These are phyloP conservation scores for Fusarium sp. DNA, from an alignment of 2,329 filamentous ascomycete species.

Conservation along the genomic window DNA sequence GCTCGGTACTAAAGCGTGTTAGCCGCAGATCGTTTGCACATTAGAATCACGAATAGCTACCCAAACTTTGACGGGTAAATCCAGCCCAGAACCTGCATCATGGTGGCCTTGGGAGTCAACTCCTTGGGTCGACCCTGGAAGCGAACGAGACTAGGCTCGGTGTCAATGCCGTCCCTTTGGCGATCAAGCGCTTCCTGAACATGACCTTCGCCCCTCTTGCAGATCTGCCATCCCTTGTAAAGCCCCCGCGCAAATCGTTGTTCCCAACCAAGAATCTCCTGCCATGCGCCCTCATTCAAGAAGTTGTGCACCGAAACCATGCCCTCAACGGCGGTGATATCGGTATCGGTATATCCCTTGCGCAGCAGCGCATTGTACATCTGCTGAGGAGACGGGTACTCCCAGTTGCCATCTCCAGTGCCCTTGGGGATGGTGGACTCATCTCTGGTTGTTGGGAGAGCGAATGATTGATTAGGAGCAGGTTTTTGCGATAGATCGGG, in stretches of 20 bases:
- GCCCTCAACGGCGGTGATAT: slow-evolving; percentile 89
- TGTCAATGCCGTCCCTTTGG: slow-evolving; percentile 62
- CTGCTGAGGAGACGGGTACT: slow-evolving; percentile 97
- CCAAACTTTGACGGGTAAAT: slow-evolving; percentile 82
- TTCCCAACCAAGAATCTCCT: slow-evolving; percentile 95
- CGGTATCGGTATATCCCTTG: slow-evolving; percentile 95
- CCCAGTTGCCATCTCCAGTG: slow-evolving; percentile 83
- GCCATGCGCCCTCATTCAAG: slow-evolving; percentile 96
- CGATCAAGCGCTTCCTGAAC: slow-evolving; percentile 55
- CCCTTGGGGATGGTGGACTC: slow-evolving; percentile 91
- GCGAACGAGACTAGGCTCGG: slow-evolving; percentile 77
- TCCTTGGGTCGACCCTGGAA: slow-evolving; percentile 93
- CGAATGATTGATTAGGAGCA: slow-evolving; percentile 75
- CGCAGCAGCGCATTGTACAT: slow-evolving; percentile 99
- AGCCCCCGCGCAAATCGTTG: slow-evolving; percentile 81
- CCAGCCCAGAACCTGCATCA: slow-evolving; percentile 82
- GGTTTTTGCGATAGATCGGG: slow-evolving; percentile 82
- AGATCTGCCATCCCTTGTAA: slow-evolving; percentile 75
- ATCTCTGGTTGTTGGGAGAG: slow-evolving; percentile 83
- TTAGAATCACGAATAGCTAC: slow-evolving; percentile 56
- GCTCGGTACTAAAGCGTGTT: slow-evolving; percentile 67
- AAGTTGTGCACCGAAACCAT: slow-evolving; percentile 99
- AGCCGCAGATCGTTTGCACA: slow-evolving; percentile 8
- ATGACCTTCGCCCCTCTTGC: slow-evolving; percentile 77
- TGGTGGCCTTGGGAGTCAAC: slow-evolving; percentile 88